A percentile compares a stretch with the other conserved stretches of the same genome.
Conservation (phyloP, 106 monocot genomes). For the Dendrobium nobile region DNA sequence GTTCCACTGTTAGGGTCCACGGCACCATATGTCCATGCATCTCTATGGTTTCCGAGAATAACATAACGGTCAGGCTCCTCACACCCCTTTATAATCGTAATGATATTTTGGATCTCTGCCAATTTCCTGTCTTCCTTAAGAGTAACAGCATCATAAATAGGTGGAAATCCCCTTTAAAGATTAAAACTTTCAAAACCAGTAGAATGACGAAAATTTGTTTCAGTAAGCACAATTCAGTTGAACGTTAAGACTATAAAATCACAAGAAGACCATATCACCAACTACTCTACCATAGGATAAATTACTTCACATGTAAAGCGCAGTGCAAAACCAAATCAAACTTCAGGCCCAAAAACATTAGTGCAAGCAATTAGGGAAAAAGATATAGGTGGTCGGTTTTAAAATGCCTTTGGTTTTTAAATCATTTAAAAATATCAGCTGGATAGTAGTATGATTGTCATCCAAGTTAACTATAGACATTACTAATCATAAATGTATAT, state of each 20-base stretch:
- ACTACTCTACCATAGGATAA: not conserved
- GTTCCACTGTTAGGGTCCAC: conserved; percentile 98
- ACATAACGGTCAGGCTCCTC: conserved; percentile 85
- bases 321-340: not conserved
- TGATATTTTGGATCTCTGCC: conserved; percentile 52
- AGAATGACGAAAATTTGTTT: not conserved
- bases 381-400: not conserved
- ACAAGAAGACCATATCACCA: not conserved
- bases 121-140: conserved; percentile 73
- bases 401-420: not conserved
- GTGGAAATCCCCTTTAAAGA: not conserved
- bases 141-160: conserved; percentile 24
- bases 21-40: conserved; percentile 99
- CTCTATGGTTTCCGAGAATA: conserved; percentile 91
- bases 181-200: not conserved
- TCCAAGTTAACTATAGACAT: not conserved
- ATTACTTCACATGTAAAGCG: not conserved
- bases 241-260: not conserved
- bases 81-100: conserved; percentile 56
- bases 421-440: not conserved
- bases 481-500: not conserved
- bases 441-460: not conserved
- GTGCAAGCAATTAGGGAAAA: not conserved
- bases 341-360: not conserved
- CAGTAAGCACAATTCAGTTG: not conserved